Percentiles rank a stretch among this genome's conserved stretches.
Conservation (phyloP, 2,329 filamentous ascomycete genomes). For the Fusarium sp. region DNA sequence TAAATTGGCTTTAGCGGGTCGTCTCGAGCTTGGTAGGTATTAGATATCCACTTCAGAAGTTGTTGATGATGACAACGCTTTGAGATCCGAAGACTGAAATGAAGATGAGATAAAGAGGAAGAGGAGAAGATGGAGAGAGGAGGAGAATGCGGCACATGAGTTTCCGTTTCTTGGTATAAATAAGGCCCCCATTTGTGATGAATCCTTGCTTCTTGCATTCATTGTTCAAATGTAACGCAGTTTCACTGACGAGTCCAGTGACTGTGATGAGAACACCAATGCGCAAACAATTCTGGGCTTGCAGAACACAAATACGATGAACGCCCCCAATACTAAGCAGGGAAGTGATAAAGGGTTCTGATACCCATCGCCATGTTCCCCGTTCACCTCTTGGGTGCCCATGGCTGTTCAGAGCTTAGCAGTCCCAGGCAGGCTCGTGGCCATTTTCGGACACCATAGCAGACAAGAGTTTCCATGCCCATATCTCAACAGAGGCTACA, state of each 20-base stretch:
- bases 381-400: not conserved
- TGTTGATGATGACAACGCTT: not conserved
- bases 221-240: not conserved
- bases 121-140: not conserved
- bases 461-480: not conserved
- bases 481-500: not conserved
- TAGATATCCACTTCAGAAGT: slow-evolving; percentile 12
- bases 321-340: too few relatives aligned
- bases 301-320: not conserved
- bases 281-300: not conserved
- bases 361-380: not conserved
- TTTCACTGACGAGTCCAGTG: not conserved
- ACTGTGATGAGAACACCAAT: not conserved
- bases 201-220: slow-evolving; percentile 6
- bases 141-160: not conserved
- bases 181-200: not conserved
- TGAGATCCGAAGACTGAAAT: not conserved
- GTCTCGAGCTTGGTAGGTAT: not conserved
- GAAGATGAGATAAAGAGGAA: not conserved
- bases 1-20: slow-evolving; percentile 28
- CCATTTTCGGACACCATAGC: not conserved
- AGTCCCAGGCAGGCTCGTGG: not conserved
- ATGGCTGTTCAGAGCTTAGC: not conserved
- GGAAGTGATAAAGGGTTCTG: not conserved
- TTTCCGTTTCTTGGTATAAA: not conserved